Percentiles rank a stretch among this genome's conserved stretches.
Evolutionary conservation across 1,284 basidiomycete species (phyloP).

Genomic region (Rhodotorula sp.): DNA sequence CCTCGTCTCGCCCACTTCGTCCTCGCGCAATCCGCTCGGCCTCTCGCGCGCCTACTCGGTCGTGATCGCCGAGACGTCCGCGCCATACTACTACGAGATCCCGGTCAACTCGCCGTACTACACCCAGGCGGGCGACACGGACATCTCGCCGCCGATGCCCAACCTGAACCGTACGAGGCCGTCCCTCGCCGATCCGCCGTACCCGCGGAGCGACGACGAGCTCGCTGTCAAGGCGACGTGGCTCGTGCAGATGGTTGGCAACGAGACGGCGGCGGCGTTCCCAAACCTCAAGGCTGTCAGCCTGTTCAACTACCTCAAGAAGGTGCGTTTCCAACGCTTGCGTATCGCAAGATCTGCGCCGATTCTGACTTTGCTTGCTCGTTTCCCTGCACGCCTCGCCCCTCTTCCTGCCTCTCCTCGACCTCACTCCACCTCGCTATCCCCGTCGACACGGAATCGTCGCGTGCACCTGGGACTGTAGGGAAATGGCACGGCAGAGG

Average conservation of each 20-base stretch:
- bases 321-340: background rate
- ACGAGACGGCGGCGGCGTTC: conserved; percentile 35
- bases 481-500: conserved; percentile 8
- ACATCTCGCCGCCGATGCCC: conserved; percentile 32
- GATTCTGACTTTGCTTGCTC: no score
- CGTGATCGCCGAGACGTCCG: conserved; percentile 43
- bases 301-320: conserved; percentile 16
- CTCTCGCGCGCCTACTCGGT: conserved; percentile 36
- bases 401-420: no score
- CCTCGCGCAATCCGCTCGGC: conserved; percentile 15
- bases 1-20: conserved; percentile 21
- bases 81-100: conserved; percentile 43
- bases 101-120: conserved; percentile 29
- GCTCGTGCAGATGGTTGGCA: conserved; percentile 42
- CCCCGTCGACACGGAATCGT: background rate
- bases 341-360: no score
- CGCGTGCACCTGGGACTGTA: background rate
- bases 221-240: conserved; percentile 43
- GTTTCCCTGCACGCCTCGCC: no score
- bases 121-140: conserved; percentile 39
- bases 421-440: background rate
- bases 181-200: conserved; percentile 22
- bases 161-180: conserved; percentile 29
- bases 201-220: conserved; percentile 35
- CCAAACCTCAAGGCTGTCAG: conserved; percentile 35